Conservation (phyloP, 2,329 filamentous ascomycete genomes). For the Thyridium curvatum region DNA sequence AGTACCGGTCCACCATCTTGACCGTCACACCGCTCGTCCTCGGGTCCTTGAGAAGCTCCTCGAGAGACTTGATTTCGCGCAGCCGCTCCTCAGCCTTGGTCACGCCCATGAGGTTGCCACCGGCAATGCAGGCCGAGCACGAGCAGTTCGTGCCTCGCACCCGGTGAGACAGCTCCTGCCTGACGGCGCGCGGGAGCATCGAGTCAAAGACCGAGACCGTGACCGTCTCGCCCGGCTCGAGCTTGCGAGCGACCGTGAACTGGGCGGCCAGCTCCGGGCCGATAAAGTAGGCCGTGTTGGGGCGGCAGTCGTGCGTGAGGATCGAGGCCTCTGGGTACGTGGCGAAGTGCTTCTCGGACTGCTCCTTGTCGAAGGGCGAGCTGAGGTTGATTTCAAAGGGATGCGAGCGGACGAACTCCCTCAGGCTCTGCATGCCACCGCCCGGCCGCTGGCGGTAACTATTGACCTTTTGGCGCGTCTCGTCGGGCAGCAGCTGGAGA, state of each 20-base stretch:
- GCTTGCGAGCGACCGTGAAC: slow-evolving; percentile 24
- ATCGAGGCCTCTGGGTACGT: slow-evolving; percentile 27
- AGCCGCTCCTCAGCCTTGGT: slow-evolving; percentile 20
- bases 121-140: slow-evolving; percentile 24
- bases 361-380: slow-evolving; percentile 1
- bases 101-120: slow-evolving; percentile 7
- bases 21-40: slow-evolving; percentile 15
- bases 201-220: slow-evolving; percentile 30
- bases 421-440: slow-evolving; percentile 7
- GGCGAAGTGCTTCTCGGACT: slow-evolving; percentile 12
- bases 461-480: slow-evolving; percentile 12
- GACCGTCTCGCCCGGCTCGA: slow-evolving; percentile 27
- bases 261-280: slow-evolving; percentile 17
- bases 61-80: slow-evolving; percentile 17
- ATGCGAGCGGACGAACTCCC: slow-evolving; percentile 11
- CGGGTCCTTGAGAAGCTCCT: slow-evolving; percentile 17
- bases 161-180: slow-evolving; percentile 20
- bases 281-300: slow-evolving; percentile 28
- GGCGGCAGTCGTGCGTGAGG: slow-evolving; percentile 33
- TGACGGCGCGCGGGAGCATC: slow-evolving; percentile 15
- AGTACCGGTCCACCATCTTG: slow-evolving; percentile 20
- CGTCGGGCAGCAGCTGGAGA: slow-evolving; percentile 13
- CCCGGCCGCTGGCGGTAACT: slow-evolving; percentile 6
- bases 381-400: slow-evolving; percentile 18
- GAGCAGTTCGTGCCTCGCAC: slow-evolving; percentile 26